Percentiles rank a stretch among this genome's conserved stretches.
Conservation (phyloP, 768 basidiomycete species). For the Naganishia vaughanmartiniae region DNA sequence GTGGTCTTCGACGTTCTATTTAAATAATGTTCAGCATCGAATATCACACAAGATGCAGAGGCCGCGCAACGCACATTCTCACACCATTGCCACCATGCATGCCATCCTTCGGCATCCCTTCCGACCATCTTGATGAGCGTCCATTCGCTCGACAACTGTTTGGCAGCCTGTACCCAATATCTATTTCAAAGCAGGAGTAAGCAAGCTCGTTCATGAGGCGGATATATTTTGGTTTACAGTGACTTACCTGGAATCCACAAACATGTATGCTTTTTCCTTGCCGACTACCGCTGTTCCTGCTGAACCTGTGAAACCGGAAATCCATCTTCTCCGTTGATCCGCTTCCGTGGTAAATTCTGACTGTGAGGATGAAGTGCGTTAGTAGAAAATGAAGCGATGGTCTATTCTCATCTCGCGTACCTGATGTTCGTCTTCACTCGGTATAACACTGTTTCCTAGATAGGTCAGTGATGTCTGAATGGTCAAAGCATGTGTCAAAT, state of each 20-base stretch:
- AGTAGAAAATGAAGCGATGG: not conserved
- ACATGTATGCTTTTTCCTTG: constrained; percentile 35
- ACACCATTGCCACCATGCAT: constrained; percentile 41
- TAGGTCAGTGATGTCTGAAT: not conserved
- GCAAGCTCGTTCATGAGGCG: not conserved
- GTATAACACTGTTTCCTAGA: constrained; percentile 38
- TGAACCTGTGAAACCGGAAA: constrained; percentile 46
- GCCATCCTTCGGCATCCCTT: constrained; percentile 32
- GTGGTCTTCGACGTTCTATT: constrained; percentile 39
- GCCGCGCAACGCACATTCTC: constrained; percentile 33
- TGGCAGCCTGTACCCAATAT: constrained; percentile 48
- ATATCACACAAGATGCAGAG: not conserved
- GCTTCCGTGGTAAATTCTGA: constrained; percentile 45
- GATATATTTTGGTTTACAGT: not conserved
- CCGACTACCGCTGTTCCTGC: constrained; percentile 46
- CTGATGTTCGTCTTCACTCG: constrained; percentile 50
- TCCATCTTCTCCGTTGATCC: constrained; percentile 43
- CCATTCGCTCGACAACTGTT: constrained; percentile 44
- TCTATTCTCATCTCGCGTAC: constrained; percentile 17
- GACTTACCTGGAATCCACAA: constrained; percentile 43
- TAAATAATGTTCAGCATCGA: not conserved
- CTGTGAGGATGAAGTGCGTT: constrained; percentile 5
- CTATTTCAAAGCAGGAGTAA: constrained; percentile 15
- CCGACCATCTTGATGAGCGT: constrained; percentile 37
- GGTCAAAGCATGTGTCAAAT: not conserved